Conservation (phyloP, 2,329 filamentous ascomycete genomes). For the Colletotrichum cereale region DNA sequence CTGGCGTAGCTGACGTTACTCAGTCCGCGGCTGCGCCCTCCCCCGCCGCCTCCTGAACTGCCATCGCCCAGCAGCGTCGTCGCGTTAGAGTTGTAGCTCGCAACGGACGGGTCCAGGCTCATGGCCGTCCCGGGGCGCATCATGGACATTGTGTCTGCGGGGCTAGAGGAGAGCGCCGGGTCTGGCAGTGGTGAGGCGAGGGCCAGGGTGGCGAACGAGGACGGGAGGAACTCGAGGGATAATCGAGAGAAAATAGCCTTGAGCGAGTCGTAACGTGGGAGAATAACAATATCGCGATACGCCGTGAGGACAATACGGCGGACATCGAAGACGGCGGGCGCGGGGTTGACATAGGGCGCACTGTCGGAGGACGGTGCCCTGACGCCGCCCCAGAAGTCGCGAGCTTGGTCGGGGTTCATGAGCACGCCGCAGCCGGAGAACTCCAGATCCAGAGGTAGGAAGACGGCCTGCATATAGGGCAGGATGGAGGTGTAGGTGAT, state of each 20-base stretch:
- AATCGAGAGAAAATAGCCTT: constrained; percentile 92
- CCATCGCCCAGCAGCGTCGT: constrained; percentile 83
- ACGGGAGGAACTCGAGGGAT: constrained; percentile 81
- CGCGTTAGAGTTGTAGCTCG: constrained; percentile 83
- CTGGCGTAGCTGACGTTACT: constrained; percentile 82
- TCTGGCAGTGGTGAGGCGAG: constrained; percentile 66
- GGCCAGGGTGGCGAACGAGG: constrained; percentile 64
- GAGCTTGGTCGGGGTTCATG: constrained; percentile 81
- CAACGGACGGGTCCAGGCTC: constrained; percentile 79
- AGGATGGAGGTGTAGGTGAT: constrained; percentile 91
- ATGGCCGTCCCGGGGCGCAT: constrained; percentile 79
- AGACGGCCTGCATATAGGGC: constrained; percentile 95
- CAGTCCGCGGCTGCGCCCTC: constrained; percentile 81
- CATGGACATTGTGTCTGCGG: constrained; percentile 54
- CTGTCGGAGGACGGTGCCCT: constrained; percentile 56
- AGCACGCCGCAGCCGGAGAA: constrained; percentile 87
- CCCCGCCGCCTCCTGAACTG: constrained; percentile 62
- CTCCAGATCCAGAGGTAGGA: constrained; percentile 92
- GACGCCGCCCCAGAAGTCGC: constrained; percentile 89
- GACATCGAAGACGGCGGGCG: constrained; percentile 78
- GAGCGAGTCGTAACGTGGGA: constrained; percentile 89
- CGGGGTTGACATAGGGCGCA: constrained; percentile 58
- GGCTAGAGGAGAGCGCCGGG: constrained; percentile 62
- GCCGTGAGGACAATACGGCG: constrained; percentile 88
- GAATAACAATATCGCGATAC: constrained; percentile 89